Conservation (phyloP, 2,329 filamentous ascomycete species). For the Penicillium glabrum region DNA sequence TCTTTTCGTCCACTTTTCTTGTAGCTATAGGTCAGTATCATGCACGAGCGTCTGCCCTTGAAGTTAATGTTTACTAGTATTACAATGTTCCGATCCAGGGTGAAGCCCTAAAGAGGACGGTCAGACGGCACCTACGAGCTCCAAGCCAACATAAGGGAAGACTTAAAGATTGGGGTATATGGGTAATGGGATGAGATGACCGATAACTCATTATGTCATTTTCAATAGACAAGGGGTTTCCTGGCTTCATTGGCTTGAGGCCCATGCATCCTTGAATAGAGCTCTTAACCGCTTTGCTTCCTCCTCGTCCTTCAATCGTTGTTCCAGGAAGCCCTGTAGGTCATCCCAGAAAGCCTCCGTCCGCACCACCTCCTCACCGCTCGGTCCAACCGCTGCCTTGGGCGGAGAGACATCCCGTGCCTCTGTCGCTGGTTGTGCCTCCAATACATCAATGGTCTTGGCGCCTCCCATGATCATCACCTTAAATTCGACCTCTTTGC, state of each 20-base stretch:
- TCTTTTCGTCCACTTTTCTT: background rate
- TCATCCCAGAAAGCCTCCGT: conserved; percentile 84
- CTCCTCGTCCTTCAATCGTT: conserved; percentile 70
- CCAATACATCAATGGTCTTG: conserved; percentile 42
- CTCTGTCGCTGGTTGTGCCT: conserved; percentile 30
- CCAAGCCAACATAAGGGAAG: too few relatives aligned
- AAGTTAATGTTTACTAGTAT: too few relatives aligned
- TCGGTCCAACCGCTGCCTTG: conserved; percentile 52
- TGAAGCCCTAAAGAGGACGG: too few relatives aligned
- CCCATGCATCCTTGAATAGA: conserved; percentile 72
- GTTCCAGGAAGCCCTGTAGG: conserved; percentile 74
- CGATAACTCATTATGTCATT: background rate
- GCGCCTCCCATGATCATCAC: conserved; percentile 86
- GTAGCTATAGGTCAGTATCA: too few relatives aligned
- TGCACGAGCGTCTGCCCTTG: too few relatives aligned
- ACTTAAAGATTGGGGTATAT: background rate
- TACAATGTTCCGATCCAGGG: background rate
- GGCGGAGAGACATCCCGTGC: conserved; percentile 22
- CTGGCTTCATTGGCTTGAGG: conserved; percentile 7
- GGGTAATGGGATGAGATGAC: background rate
- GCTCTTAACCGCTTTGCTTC: conserved; percentile 64
- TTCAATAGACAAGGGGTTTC: background rate
- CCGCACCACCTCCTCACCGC: conserved; percentile 61
- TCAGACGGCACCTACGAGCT: too few relatives aligned
- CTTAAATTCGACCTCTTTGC: conserved; percentile 67